Conservation (phyloP, 2,329 filamentous ascomycete species). For the Ceratocystis alfenasii region DNA sequence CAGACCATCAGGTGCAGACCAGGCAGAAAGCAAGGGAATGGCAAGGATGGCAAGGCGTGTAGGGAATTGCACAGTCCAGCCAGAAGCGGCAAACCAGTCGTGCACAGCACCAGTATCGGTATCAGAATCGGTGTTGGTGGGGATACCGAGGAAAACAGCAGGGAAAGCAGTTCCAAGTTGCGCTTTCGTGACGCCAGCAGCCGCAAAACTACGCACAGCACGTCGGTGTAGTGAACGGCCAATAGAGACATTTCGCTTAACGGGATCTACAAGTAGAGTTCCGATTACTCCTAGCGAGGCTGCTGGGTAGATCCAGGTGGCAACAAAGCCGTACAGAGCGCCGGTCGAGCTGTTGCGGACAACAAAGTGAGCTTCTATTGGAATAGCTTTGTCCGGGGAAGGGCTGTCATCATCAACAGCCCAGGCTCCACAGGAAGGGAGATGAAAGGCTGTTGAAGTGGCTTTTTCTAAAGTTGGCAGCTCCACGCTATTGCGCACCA, state of each 20-base stretch:
- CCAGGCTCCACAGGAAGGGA: constrained; percentile 31
- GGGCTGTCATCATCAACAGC: constrained; percentile 31
- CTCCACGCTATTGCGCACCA: constrained; percentile 54
- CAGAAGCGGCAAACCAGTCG: constrained; percentile 80
- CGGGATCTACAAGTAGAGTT: constrained; percentile 78
- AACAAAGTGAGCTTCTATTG: constrained; percentile 77
- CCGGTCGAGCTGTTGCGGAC: constrained; percentile 89
- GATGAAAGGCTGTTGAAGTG: constrained; percentile 61
- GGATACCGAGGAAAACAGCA: constrained; percentile 76
- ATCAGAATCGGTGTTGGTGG: constrained; percentile 33
- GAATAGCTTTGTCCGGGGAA: constrained; percentile 27
- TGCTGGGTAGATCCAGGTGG: constrained; percentile 60
- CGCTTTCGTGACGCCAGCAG: constrained; percentile 61
- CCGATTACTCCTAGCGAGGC: constrained; percentile 63
- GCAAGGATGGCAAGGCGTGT: constrained; percentile 53
- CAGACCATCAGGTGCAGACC: constrained; percentile 66
- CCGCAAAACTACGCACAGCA: constrained; percentile 60
- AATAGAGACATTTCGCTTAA: constrained; percentile 76
- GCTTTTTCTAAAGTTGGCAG: constrained; percentile 59
- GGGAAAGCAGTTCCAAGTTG: constrained; percentile 74
- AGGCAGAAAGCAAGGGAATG: constrained; percentile 58
- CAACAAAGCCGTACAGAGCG: constrained; percentile 81
- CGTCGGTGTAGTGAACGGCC: constrained; percentile 80
- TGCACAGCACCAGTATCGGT: constrained; percentile 34
- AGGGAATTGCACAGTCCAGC: constrained; percentile 64